Evolutionary conservation across 805 yeast species (phyloP), one percentile per base, ranked within the genome.

Genomic region (Barnettozyma sp.): DNA sequence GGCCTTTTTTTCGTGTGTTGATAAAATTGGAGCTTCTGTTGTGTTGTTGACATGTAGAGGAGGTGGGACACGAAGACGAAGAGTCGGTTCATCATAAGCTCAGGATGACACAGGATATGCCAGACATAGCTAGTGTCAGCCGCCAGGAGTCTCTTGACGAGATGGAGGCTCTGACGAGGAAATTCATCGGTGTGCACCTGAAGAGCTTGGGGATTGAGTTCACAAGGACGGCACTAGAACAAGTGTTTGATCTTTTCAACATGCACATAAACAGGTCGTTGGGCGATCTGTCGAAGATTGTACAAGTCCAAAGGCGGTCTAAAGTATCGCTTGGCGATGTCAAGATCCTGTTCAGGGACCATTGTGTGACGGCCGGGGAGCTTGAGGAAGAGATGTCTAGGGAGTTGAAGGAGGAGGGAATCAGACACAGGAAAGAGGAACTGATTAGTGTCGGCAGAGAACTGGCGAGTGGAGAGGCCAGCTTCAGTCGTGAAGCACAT

Each of bases 241-340:
- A 63, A 22, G 39, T 72, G 25, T 46, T 65, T 6, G 46, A 55
- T 4, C 45, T 67, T 25, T 57, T 66, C 1, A 50, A 50, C 13
- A 46, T 52, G 9, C 66, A 63, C 37, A 46, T 71, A 33, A 50
- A 61, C 29, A 59, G 60, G 12, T 37, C 78, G 36, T 49, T 68
- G 7, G 43, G 50, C 3, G 56, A 65, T 20, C 46, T 81, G 18
- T 73, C 71, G 31, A 67, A 67, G 41, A 55, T 73, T 22, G 66
- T 78, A 3, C 76, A 75, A 38, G 55, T 71, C 1, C 88, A 81
- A 53, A 62, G 90, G 45, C 66, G 87, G 34, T 59, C 64, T 14
- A 52, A 54, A n/a, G 76, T 81, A 1, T 62, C 80, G 0, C 59
- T 68, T 14, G 60, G 58, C 20, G 88, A 82, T 53, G 37, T 77